Base-by-base conservation (phyloP, 2,329 filamentous ascomycete species). In the Botryotinia globosa region DNA sequence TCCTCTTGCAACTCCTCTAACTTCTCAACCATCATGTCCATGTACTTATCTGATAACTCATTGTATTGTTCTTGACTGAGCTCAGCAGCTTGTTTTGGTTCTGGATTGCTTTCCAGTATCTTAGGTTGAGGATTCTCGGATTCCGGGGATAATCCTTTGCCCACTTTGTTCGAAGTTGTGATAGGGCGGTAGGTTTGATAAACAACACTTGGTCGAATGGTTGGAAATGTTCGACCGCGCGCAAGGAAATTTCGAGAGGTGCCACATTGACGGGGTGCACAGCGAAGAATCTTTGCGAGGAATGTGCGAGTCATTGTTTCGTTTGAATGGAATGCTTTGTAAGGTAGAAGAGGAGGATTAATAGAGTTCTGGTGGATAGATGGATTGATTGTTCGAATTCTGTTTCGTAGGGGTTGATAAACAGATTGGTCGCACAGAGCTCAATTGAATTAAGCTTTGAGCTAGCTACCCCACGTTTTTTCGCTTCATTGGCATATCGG, bases 1-100 rank as follows among this genome's bases (percentile, higher is more conserved):
- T 86, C 84, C 79, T 98, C 96, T 78, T 93, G 90, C 44, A 92
- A 82, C 74, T 88, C 86, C 83, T 99, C 96, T 59, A 97, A 85
- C 71, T 84, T 86, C 70, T 78, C 80, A 20, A 89, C 80, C 3
- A 90, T 82, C 14, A 77, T 79, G 8, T 90, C 86, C 78, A 98
- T 86, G 81, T 92, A 97, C 67, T 86, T 82, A 80, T 98, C 93
- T 42, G 94, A 89, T 44, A 92, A 85, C 72, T 92, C 87, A 80
- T 97, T 91, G 81, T 97, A 98, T 79, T 94, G 85, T 39, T 86
- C 84, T 4, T 91, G 88, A 2, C 88, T 87, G 74, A 98, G 85
- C 66, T 92, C 86, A 2, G 90, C 89, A 0, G 92, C 85, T 73
- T 86, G 85, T 34, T 82, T 83, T 68, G 85, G 80, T 77, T 84